Base-by-base conservation (phyloP, 2,329 filamentous ascomycete genomes). In the Penicillium decumbens region DNA sequence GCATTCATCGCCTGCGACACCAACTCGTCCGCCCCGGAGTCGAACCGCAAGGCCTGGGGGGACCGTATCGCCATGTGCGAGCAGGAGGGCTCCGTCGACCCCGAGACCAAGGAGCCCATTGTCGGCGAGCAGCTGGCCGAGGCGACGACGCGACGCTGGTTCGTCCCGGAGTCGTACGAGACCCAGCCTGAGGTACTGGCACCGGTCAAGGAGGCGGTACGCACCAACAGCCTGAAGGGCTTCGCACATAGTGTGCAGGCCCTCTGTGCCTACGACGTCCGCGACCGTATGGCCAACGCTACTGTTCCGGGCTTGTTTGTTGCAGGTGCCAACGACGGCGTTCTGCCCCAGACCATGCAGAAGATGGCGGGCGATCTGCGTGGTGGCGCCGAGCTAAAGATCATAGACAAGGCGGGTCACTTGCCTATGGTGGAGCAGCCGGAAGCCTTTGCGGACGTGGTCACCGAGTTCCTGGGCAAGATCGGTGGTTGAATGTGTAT, bases 391-490 rank as follows among this genome's bases (percentile, higher is more conserved):
- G 77, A 81, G 50, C 77, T 90, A 56, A 81, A 78, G 65, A 69
- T 87, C 49, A 80, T 95, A 8, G 80, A 87, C 0, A 73, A 78
- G 7, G 83, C 88, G 0, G 89, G 89, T 0, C 89, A 95, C 73
- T 70, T 95, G 62, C 89, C 89, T 0, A 95, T 95, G 88, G 83
- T 83, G 41, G 89, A 95, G 71, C 80, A 82, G 57, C 84, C 87
- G 0, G 71, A 75, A 49, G 82, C 77, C 3, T 90, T 91, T 65
- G 84, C 84, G 65, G 72, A 78, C 25, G 80, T 81, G 40, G 74
- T 92, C 2, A 72, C 75, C 37, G 73, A 67, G 7, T 88, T 87
- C 55, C 58, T 88, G 42, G 38, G 53, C 38, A 59, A 61, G 50
- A 55, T 61, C 35, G 59, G 60, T 49, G 55, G 47, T 35, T 59